Evolutionary conservation across 2,329 filamentous ascomycete genomes (phyloP), one percentile per base, ranked within the genome.

Genomic region (Aspergillus spinulosporus): DNA sequence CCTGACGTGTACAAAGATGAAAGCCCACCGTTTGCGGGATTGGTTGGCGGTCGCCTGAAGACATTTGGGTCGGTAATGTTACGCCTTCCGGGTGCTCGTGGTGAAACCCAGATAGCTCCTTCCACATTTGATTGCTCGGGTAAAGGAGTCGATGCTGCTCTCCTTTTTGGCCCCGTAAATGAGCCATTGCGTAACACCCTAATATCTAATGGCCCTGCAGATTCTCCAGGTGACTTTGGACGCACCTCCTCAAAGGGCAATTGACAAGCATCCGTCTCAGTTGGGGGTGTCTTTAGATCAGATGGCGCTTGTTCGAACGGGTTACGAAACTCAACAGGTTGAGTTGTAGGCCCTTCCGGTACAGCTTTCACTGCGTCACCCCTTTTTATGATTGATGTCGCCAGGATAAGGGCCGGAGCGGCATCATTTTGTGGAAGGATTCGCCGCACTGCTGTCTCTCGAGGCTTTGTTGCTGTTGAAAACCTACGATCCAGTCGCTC

Each of bases 331-430:
- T 65, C 62, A 39, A 71, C 61, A 28, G 66, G 63, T 26, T 62
- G 61, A 6, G 29, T 46, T 43, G 59, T 58, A 6, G 58, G 68
- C 58, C 21, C 21, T 21, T 21, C 21, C 21, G 70, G 63, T 50
- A 62, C 58, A 21, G 47, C 39, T n/a, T 59, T 63, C 51, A 67
- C 62, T 49, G 70, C 61, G 32, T 57, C 49, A 37, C 65, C 56
- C 42, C 62, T 64, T 29, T 58, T 62, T 5, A 62, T 66, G 37
- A 78, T 62, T 8, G 70, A 69, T 5, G 73, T 70, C 42, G 79
- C 79, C 49, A 81, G 71, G 40, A 83, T 64, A 42, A 84, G 71
- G 43, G 78, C 80, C 36, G 81, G 80, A 47, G 71, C 68, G 58
- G 75, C 68, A 59, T 74, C 73, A 12, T 71, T 65, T 53, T 77